phyloP scores from a whole-genome alignment of 2,329 filamentous ascomycete species.

The Xylaria sp. region DNA sequence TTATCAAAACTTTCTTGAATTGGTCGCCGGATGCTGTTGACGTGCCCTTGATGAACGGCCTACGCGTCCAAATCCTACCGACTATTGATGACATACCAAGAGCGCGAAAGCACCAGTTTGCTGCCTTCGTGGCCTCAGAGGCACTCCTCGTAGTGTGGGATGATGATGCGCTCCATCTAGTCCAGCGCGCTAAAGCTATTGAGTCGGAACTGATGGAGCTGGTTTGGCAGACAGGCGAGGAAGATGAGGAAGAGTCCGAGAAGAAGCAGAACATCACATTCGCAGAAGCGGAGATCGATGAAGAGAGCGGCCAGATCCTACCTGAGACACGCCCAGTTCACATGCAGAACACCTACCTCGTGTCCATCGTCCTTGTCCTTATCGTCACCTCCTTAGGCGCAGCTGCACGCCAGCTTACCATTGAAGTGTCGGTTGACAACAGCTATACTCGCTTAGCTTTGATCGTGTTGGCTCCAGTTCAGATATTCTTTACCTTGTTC shows the following conservation, averaged over 20 bases:
- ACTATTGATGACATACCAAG: constrained; percentile 75
- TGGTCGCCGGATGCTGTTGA: constrained; percentile 78
- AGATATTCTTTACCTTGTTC: constrained; percentile 84
- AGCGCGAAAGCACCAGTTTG: constrained; percentile 81
- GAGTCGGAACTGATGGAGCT: constrained; percentile 81
- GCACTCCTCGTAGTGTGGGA: constrained; percentile 83
- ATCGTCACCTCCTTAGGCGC: constrained; percentile 74
- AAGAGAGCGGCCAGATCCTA: constrained; percentile 74
- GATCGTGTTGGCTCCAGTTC: constrained; percentile 72
- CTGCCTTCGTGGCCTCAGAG: constrained; percentile 78
- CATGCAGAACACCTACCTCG: constrained; percentile 74
- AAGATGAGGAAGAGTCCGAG: constrained; percentile 63
- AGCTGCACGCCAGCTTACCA: constrained; percentile 74
- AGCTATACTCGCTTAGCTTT: constrained; percentile 72
- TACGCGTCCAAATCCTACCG: constrained; percentile 79
- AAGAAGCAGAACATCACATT: constrained; percentile 58
- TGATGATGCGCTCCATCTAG: constrained; percentile 77
- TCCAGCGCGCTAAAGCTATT: constrained; percentile 75
- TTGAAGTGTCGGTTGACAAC: constrained; percentile 73
- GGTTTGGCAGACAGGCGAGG: constrained; percentile 72
- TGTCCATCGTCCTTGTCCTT: constrained; percentile 72
- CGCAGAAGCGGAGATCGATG: constrained; percentile 69
- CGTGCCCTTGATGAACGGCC: constrained; percentile 78
- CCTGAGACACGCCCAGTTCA: constrained; percentile 74
- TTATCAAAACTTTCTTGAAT: constrained; percentile 80